Base-by-base conservation (phyloP, 345 rosid species). In the Triadica sebifera region DNA sequence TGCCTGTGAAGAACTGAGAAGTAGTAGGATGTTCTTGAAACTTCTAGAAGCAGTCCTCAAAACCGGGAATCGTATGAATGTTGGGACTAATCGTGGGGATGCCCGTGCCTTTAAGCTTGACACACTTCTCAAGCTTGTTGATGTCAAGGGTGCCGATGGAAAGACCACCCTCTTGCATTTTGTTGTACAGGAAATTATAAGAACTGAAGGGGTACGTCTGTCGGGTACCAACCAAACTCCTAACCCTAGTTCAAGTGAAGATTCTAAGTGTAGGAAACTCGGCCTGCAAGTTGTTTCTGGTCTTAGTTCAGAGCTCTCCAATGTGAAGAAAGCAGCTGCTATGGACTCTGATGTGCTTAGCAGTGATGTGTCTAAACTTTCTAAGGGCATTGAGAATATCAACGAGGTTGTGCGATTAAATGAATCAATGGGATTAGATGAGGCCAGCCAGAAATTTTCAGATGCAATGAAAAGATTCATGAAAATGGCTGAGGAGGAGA, bases 21-120 rank as follows among this genome's bases (percentile, higher is more conserved):
- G 73, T 64, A 91, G 91, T 74, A 87, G 93, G 81, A 91, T 95
- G 99, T 95, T 95, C 81, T 74, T 95, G 70, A 95, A 93, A 83
- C 97, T 95, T 46, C 72, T 95, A 8, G 98, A 95, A 84, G 98
- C 99, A 56, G 97, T 95, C 38, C 91, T 95, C 72, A 95, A 93
- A 85, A 95, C 99, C 4, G 99, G 99, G 68, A 95, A 95, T 86
- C 93, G 99, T 46, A 95, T 95, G 99, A 95, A 95, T 58, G 93
- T 93, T 52, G 99, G 99, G 58, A 95, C 99, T 49, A 93, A 95
- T 80, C 97, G 98, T 16, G 99, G 98, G 2, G 99, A 91, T 80
- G 99, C 98, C 19, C 98, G 85, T 24, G 99, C 99, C 8, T 95
- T 95, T 83, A 95, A 95, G 89, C 99, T 95, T 4, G 99, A 95